phyloP scores from a whole-genome alignment of 2,329 filamentous ascomycete genomes.

The Ophiognomonia clavigignenti-juglandacearum region DNA sequence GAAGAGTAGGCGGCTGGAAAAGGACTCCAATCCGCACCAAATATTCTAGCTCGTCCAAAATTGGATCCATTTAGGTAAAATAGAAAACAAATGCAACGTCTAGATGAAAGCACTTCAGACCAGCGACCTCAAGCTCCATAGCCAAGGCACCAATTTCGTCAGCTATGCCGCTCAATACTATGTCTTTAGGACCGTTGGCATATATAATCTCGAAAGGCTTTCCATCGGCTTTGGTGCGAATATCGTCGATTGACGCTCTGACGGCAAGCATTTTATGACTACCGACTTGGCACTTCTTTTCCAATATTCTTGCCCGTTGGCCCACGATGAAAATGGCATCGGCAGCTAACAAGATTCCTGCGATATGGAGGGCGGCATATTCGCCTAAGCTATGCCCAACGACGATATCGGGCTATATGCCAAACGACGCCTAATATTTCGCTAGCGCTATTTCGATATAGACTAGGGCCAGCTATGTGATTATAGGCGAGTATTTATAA shows the following conservation, averaged over 20 bases:
- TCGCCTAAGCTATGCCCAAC: slow-evolving; percentile 60
- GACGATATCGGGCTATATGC: slow-evolving; percentile 41
- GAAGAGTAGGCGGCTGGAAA: slow-evolving; percentile 52
- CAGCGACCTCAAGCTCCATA: slow-evolving; percentile 24
- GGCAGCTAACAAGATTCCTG: slow-evolving; percentile 64
- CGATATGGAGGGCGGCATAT: slow-evolving; percentile 64
- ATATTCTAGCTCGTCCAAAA: slow-evolving; percentile 53
- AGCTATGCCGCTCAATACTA: slow-evolving; percentile 56
- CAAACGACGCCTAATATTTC: slow-evolving; percentile 52
- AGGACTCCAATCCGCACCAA: slow-evolving; percentile 31
- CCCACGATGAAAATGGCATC: slow-evolving; percentile 72
- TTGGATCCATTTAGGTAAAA: slow-evolving; percentile 48
- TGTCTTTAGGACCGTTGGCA: slow-evolving; percentile 71
- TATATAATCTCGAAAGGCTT: too few relatives aligned
- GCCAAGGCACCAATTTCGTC: slow-evolving; percentile 41
- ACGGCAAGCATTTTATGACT: slow-evolving; percentile 58
- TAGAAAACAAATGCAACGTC: slow-evolving; percentile 51
- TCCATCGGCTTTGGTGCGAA: too few relatives aligned
- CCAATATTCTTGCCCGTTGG: slow-evolving; percentile 58
- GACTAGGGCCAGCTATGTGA: slow-evolving; percentile 49
- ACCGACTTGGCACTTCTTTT: slow-evolving; percentile 58
- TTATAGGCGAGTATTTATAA: slow-evolving; percentile 41
- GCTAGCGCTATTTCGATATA: slow-evolving; percentile 55
- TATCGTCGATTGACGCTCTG: slow-evolving; percentile 43
- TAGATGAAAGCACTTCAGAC: slow-evolving; percentile 39